Base-by-base conservation (phyloP, 2,329 filamentous ascomycete genomes). In the Scleromitrula shiraiana region DNA sequence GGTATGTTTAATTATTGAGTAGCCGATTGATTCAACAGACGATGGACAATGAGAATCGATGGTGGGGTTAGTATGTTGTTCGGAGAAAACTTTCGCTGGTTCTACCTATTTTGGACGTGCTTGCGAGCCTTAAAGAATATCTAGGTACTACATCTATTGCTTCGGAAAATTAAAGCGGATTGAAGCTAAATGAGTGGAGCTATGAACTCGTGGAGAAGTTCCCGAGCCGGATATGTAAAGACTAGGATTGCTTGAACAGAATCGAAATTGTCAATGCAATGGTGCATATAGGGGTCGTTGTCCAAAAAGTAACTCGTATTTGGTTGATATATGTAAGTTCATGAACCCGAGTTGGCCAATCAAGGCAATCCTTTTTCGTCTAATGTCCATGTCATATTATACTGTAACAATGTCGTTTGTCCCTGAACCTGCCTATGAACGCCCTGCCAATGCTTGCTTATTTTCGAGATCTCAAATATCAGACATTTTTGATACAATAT, bases 401-500 rank as follows among this genome's bases (percentile, higher is more conserved):
- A 42, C 20, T 47, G 22, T 47, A 47, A 27, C 19, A 27, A 32
- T 42, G 29, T 47, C 45, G 32, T 32, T n/a, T 26, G 29, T 35
- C 23, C 41, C 37, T 30, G 29, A 43, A 30, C 19, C 42, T 20
- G 20, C 17, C 49, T 36, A 26, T 29, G 27, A 50, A 50, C 49
- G 49, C 49, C 49, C 33, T 48, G 37, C 44, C 44, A 41, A 50
- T 48, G 49, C 49, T 50, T 48, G 43, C 35, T 46, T 46, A 19
- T 15, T 33, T 8, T 26, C 30, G 22, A 46, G 30, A 41, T 19
- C 36, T 23, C 39, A 43, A 48, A 49, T 32, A 44, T 37, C 40
- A 49, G 26, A 44, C 32, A 38, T 27, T 32, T 37, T 49, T 30
- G 24, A 38, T 44, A 49, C 40, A 49, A 44, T 30, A 35, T 47